These are phyloP conservation scores for Ascoidea tarda DNA, from an alignment of 805 yeast species.

Conservation along the genomic window DNA sequence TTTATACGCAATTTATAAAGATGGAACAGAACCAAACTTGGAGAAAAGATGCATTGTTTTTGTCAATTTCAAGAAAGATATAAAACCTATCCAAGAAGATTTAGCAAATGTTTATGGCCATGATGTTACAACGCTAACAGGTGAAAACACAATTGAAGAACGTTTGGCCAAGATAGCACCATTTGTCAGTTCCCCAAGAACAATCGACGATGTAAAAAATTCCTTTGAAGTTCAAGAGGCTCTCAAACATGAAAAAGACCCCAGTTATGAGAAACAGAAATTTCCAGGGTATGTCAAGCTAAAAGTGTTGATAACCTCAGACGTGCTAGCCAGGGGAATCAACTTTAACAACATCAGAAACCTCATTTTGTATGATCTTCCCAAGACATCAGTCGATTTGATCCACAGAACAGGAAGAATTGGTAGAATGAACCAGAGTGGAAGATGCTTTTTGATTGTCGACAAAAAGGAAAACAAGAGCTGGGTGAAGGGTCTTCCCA, in stretches of 20 bases:
- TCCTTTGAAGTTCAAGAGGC: conserved; percentile 1
- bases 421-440: conserved; percentile 81
- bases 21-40: conserved; percentile 63
- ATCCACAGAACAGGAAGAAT: conserved; percentile 92
- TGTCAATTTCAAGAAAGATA: conserved; percentile 62
- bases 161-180: conserved; percentile 40
- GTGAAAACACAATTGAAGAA: conserved; percentile 48
- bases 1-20: conserved; percentile 70
- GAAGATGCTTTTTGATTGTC: conserved; percentile 73
- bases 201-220: conserved; percentile 18
- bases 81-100: conserved; percentile 19
- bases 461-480: conserved; percentile 52
- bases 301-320: conserved; percentile 76
- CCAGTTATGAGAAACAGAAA: background rate
- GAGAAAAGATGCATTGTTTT: conserved; percentile 77
- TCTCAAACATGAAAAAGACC: conserved; percentile 10
- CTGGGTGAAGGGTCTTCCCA: conserved; percentile 75
- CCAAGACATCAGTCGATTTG: conserved; percentile 71
- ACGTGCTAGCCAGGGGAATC: conserved; percentile 78
- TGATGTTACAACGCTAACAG: conserved; percentile 52
- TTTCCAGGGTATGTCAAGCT: conserved; percentile 17
- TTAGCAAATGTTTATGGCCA: conserved; percentile 41
- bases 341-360: conserved; percentile 75
- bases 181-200: conserved; percentile 50
- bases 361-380: conserved; percentile 75